These are phyloP conservation scores for Aspergillus piperis DNA, from an alignment of 2,329 filamentous ascomycete species.

Conservation along the genomic window DNA sequence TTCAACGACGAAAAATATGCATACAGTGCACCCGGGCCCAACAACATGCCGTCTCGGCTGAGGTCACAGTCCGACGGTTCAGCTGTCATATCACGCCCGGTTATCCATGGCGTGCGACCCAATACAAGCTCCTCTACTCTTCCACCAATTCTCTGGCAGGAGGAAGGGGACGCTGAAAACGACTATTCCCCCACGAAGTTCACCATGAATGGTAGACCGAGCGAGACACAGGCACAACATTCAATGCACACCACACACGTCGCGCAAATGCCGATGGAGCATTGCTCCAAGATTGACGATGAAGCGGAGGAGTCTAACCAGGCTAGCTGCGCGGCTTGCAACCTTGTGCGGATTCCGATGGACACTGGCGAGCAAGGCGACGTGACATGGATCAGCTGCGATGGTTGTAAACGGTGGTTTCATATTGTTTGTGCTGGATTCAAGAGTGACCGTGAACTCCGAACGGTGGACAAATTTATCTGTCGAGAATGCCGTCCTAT, in stretches of 20 bases:
- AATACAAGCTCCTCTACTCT: constrained; percentile 42
- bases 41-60: constrained; percentile 37
- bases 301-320: constrained; percentile 35
- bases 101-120: constrained; percentile 38
- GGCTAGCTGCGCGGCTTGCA: constrained; percentile 60
- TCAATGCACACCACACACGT: constrained; percentile 7
- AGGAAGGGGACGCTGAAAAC: constrained; percentile 25
- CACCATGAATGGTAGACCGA: constrained; percentile 15
- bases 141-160: constrained; percentile 37
- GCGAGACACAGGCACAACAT: neutral
- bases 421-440: constrained; percentile 69
- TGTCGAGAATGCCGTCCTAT: constrained; percentile 61
- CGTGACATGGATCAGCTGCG: constrained; percentile 65
- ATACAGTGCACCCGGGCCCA: constrained; percentile 18
- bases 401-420: constrained; percentile 69
- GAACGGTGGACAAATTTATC: constrained; percentile 68
- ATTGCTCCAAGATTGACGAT: constrained; percentile 32
- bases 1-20: constrained; percentile 21
- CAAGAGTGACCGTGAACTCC: constrained; percentile 63
- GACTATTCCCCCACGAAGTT: constrained; percentile 13
- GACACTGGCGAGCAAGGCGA: constrained; percentile 57
- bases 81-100: constrained; percentile 39
- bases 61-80: constrained; percentile 48
- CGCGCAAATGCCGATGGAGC: constrained; percentile 17
- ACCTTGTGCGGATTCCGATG: constrained; percentile 54